Percentiles rank a stretch among this genome's conserved stretches.
Evolutionary conservation across 2,329 filamentous ascomycete species (phyloP).

Genomic region (Juglanconis sp.): DNA sequence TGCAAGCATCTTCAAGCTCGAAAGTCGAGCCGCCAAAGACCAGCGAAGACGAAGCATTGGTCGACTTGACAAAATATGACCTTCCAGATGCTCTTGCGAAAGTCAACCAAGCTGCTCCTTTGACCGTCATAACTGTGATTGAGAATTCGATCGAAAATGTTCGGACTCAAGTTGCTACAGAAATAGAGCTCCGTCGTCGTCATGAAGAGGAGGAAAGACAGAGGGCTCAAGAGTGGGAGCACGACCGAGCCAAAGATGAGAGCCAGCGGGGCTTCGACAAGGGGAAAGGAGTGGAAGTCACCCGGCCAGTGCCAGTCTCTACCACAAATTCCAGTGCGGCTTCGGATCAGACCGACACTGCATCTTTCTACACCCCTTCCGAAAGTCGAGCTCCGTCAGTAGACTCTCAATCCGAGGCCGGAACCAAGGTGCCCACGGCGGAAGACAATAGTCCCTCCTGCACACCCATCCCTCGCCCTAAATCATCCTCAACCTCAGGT

Average conservation of each 20-base stretch:
- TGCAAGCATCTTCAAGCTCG: neutral
- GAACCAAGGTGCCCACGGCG: neutral
- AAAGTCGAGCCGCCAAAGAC: neutral
- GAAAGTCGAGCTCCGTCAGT: constrained; percentile 25
- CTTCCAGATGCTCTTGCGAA: constrained; percentile 42
- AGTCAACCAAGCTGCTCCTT: constrained; percentile 35
- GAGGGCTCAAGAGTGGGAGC: constrained; percentile 12
- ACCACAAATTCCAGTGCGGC: neutral
- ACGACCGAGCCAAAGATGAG: constrained; percentile 1
- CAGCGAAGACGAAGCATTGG: constrained; percentile 24
- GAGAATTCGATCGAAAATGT: constrained; percentile 44
- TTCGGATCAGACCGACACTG: neutral
- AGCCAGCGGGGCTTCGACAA: neutral
- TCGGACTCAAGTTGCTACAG: constrained; percentile 31
- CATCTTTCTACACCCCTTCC: neutral
- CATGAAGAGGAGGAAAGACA: constrained; percentile 25
- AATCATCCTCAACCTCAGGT: neutral
- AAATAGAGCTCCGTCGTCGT: constrained; percentile 28
- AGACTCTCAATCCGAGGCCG: constrained; percentile 20
- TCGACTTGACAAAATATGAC: constrained; percentile 46
- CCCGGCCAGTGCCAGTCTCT: neutral
- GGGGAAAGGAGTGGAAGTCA: neutral
- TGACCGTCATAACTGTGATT: constrained; percentile 40
- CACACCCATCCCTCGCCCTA: neutral
- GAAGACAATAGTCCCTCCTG: neutral